phyloP scores from a whole-genome alignment of 2,329 filamentous ascomycete genomes.

The Neospermospora avenae region DNA sequence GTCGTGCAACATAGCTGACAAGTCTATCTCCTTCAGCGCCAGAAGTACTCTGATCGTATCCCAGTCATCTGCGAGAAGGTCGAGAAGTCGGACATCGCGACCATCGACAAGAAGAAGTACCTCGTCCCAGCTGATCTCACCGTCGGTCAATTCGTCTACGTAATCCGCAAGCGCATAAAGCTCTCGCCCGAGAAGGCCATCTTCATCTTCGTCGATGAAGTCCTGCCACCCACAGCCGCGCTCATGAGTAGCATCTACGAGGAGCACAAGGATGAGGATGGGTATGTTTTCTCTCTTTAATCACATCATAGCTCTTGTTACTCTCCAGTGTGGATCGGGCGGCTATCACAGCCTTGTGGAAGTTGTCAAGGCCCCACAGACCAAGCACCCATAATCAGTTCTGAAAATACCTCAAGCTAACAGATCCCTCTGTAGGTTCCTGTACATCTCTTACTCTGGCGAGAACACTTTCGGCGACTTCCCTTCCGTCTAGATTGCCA shows the following conservation, averaged over 20 bases:
- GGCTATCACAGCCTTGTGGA: neutral
- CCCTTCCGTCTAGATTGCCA: constrained; percentile 29
- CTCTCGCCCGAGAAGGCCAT: constrained; percentile 99
- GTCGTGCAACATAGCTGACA: constrained; percentile 16
- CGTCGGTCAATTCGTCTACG: constrained; percentile 99
- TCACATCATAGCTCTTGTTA: constrained; percentile 23
- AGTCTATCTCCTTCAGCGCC: constrained; percentile 49
- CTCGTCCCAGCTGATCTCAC: constrained; percentile 96
- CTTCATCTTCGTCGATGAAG: constrained; percentile 99
- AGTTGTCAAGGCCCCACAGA: neutral
- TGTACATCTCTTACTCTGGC: constrained; percentile 98
- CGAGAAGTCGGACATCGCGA: constrained; percentile 98
- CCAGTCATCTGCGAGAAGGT: constrained; percentile 99
- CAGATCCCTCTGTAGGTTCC: constrained; percentile 59
- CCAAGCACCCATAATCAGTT: neutral
- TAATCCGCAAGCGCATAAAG: constrained; percentile 99
- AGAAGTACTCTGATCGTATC: constrained; percentile 98
- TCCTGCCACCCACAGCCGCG: constrained; percentile 91
- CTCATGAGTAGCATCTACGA: constrained; percentile 99
- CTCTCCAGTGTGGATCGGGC: constrained; percentile 10
- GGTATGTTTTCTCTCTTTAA: constrained; percentile 40
- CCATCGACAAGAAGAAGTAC: constrained; percentile 99
- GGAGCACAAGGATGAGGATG: constrained; percentile 86
- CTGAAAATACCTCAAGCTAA: constrained; percentile 38
- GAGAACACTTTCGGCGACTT: constrained; percentile 97